phyloP scores from a whole-genome alignment of 345 rosid species.

The Microcos paniculata region DNA sequence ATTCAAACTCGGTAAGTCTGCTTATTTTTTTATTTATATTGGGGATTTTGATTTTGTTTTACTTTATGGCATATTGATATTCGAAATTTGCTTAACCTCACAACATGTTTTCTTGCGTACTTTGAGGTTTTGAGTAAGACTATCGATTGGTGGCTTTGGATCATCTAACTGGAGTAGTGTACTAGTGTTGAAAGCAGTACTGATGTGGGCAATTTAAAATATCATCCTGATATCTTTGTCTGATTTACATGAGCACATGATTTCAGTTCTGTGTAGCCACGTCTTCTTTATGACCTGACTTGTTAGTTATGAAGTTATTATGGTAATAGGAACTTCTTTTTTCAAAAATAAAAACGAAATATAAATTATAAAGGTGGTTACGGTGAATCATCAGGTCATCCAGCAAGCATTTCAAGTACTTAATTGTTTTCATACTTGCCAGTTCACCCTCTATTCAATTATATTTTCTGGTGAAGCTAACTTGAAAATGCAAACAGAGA shows the following conservation, averaged over 20 bases:
- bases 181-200: not conserved
- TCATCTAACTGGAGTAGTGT: not conserved
- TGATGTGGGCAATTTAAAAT: not conserved
- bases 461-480: slow-evolving; percentile 2
- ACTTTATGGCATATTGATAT: not conserved
- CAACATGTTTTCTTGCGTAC: not conserved
- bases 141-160: not conserved
- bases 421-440: not conserved
- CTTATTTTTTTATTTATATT: not conserved
- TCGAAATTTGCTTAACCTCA: not conserved
- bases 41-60: no score
- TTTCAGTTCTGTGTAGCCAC: not conserved
- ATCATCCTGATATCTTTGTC: not conserved
- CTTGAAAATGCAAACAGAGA: not conserved
- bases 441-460: not conserved
- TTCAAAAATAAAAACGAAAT: not conserved
- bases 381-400: not conserved
- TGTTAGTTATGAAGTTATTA: not conserved
- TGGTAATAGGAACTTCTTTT: not conserved
- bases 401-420: not conserved
- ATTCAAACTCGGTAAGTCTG: slow-evolving; percentile 62
- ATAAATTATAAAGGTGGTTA: not conserved
- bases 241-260: not conserved
- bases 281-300: not conserved
- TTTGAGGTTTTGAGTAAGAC: not conserved